phyloP scores from a whole-genome alignment of 495 filamentous ascomycete species.

The Penicillium macrosclerotiorum region DNA sequence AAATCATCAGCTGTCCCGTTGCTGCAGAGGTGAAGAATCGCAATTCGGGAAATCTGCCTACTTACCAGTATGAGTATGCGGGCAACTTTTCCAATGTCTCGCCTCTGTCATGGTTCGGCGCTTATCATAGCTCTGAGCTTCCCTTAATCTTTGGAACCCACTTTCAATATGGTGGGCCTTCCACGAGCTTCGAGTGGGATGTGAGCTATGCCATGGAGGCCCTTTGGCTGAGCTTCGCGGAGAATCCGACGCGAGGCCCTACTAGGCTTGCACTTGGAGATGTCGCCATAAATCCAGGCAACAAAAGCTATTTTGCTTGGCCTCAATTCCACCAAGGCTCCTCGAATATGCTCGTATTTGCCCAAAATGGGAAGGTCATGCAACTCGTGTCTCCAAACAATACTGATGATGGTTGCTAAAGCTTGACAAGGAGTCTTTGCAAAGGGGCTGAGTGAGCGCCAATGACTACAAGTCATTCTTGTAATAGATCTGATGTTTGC shows the following conservation, averaged over 20 bases:
- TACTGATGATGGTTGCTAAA: constrained; percentile 25
- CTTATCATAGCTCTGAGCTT: constrained; percentile 45
- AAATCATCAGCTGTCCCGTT: constrained; percentile 16
- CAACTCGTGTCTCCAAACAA: constrained; percentile 7
- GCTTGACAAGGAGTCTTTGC: too few relatives aligned
- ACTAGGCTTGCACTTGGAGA: constrained; percentile 1
- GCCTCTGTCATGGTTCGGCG: constrained; percentile 36
- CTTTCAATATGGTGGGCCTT: constrained; percentile 10
- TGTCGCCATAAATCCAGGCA: constrained; percentile 3
- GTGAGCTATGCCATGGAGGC: constrained; percentile 16
- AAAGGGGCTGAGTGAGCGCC: too few relatives aligned
- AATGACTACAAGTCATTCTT: too few relatives aligned
- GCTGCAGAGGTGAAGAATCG: constrained; percentile 12
- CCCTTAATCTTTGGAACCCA: constrained; percentile 43
- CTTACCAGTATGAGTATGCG: constrained; percentile 43
- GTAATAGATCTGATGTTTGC: too few relatives aligned
- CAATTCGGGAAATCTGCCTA: constrained; percentile 4
- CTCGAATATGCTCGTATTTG: constrained; percentile 6
- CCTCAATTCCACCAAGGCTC: constrained; percentile 3
- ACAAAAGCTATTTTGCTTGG: constrained; percentile 6
- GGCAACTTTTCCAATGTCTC: constrained; percentile 48
- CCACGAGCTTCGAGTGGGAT: constrained; percentile 14
- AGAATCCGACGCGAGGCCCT: constrained; percentile 5
- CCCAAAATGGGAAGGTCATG: constrained; percentile 3
- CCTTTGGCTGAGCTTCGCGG: constrained; percentile 5